Base-by-base conservation (phyloP, 148 eudicot species). In the Vaccinium vitisidaea region DNA sequence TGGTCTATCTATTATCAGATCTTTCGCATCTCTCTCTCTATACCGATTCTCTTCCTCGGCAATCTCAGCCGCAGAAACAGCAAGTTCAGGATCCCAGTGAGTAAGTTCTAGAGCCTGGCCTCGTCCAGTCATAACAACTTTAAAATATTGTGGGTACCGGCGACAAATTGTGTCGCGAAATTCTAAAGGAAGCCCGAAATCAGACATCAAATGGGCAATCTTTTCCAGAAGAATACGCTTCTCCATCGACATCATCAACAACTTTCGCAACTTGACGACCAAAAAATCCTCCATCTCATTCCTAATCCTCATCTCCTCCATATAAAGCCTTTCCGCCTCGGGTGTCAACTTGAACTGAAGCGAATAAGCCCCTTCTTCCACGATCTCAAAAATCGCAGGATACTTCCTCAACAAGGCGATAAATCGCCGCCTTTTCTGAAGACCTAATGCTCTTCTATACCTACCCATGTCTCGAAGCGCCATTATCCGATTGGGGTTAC, bases 21-120 rank as follows among this genome's bases (percentile, higher is more conserved):
- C 91, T 90, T 90, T 95, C 81, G 88, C 90, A 59, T 92, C 93
- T 75, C 84, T 15, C 89, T 95, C 97, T 70, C 88, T 84, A 63
- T 61, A 78, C 30, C 90, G 88, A 56, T 90, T 90, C 13, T 97
- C 99, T 79, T 97, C 98, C 81, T 95, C 98, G 14, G 90, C 94
- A 82, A 97, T 82, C 94, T 97, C 98, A 23, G 98, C 98, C 13
- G 97, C 98, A 52, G 99, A 94, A 71, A 97, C 90, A 0, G 99
- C 98, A 82, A 97, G 93, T 84, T 97, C 98, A 23, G 96, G 95
- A 84, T 97, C 99, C 99, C 98, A 97, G 87, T 95, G 96, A 88
- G 99, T 94, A 77, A 97, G 86, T 88, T 97, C 98, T 85, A 97
- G 85, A 0, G 95, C 95, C 6, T 92, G 95, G 75, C 99, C 99